These are phyloP conservation scores for Euryodendron excelsum DNA, from an alignment of 148 eudicot species.

Conservation along the genomic window DNA sequence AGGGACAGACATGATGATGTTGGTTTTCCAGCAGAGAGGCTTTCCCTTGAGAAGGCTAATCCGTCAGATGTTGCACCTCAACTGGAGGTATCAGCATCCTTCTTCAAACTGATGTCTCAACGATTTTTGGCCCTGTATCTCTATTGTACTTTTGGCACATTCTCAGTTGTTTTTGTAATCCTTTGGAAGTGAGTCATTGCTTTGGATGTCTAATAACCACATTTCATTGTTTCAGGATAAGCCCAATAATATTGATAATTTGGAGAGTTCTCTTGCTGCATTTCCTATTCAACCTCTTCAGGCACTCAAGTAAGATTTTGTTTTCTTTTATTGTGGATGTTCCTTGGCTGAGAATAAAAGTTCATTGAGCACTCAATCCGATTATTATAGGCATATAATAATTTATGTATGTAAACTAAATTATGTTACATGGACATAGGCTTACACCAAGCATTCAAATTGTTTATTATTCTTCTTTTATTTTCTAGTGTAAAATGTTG, in stretches of 20 bases:
- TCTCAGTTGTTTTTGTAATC: neutral
- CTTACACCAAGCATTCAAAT: neutral
- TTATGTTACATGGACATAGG: neutral
- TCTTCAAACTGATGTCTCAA: neutral
- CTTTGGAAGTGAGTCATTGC: neutral
- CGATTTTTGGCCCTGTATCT: no score
- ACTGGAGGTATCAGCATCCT: constrained; percentile 47
- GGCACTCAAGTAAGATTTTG: constrained; percentile 79
- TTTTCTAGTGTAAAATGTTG: neutral
- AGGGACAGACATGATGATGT: constrained; percentile 37
- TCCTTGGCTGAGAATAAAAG: constrained; percentile 7
- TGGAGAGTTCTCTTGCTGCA: constrained; percentile 78
- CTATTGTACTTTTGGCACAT: neutral
- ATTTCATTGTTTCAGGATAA: constrained; percentile 50
- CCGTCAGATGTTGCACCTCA: constrained; percentile 51
- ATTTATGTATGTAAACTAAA: neutral
- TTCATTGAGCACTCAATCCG: neutral
- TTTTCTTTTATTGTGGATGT: neutral
- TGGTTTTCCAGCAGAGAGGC: constrained; percentile 31
- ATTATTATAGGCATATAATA: neutral
- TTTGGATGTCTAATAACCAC: neutral
- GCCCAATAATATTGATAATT: constrained; percentile 56
- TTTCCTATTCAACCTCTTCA: constrained; percentile 83
- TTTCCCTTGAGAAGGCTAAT: constrained; percentile 43
- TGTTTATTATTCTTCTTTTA: neutral